Evolutionary conservation across 345 rosid species (phyloP).

Genomic region (Gossypium australe): DNA sequence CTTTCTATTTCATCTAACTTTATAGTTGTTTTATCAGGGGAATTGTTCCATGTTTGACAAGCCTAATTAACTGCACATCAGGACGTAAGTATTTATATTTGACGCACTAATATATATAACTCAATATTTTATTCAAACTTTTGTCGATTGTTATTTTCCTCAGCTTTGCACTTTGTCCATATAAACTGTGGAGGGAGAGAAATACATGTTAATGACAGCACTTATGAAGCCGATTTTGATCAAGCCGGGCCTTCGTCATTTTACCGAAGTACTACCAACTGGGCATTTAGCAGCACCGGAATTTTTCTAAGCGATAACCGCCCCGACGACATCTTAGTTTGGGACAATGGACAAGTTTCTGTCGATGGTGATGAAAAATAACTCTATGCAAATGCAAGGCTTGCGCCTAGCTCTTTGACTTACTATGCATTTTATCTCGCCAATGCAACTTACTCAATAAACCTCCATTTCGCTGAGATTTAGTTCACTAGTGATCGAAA

Average conservation of each 20-base stretch:
- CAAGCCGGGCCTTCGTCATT: conserved; percentile 32
- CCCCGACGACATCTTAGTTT: too few species aligned
- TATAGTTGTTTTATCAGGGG: conserved; percentile 12
- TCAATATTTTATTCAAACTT: background rate
- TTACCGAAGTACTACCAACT: conserved; percentile 19
- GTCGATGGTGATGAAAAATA: background rate
- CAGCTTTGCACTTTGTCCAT: conserved; percentile 22
- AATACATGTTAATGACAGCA: conserved; percentile 6
- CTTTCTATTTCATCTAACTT: background rate
- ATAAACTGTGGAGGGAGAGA: conserved; percentile 48
- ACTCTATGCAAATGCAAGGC: conserved; percentile 43
- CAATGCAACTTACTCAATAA: conserved; percentile 41
- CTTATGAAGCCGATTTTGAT: conserved; percentile 27
- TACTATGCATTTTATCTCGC: conserved; percentile 56
- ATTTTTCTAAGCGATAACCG: conserved; percentile 19
- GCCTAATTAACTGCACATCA: background rate
- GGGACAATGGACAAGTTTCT: conserved; percentile 9
- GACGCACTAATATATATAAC: too few species aligned
- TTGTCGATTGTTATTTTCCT: conserved; percentile 1
- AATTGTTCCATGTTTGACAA: conserved; percentile 16
- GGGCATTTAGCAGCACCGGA: conserved; percentile 53
- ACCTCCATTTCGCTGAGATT: conserved; percentile 71
- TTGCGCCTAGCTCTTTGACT: conserved; percentile 51
- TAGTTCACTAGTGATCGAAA: conserved; percentile 27
- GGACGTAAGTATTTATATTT: background rate